Evolutionary conservation across 306 rosid genomes (phyloP).

Genomic region (Corylus heterophylla): DNA sequence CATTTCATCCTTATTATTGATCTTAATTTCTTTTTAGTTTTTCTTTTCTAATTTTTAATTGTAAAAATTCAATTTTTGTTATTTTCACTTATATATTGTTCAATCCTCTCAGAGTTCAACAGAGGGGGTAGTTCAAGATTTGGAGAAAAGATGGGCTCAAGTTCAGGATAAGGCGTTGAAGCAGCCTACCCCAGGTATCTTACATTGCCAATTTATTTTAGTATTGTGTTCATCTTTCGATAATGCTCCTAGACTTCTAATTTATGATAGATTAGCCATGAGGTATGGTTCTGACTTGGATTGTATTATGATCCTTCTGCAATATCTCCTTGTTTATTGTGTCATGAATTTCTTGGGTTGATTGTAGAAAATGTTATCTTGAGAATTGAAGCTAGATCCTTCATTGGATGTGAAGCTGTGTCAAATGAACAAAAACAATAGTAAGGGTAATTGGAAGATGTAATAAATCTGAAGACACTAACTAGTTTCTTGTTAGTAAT

Average conservation of each 20-base stretch:
- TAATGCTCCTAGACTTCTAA: not conserved
- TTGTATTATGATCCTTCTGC: not conserved
- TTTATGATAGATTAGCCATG: not conserved
- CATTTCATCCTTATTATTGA: slow-evolving; percentile 22
- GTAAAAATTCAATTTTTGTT: not conserved
- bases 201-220: not conserved
- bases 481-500: not conserved
- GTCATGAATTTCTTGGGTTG: not conserved
- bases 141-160: slow-evolving; percentile 69
- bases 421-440: too few relatives aligned
- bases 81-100: slow-evolving; percentile 5
- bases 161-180: slow-evolving; percentile 66
- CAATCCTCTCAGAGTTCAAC: slow-evolving; percentile 52
- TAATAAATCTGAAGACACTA: not conserved
- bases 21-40: slow-evolving; percentile 7
- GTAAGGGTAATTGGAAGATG: not conserved
- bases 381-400: not conserved
- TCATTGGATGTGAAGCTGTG: not conserved
- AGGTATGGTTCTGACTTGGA: not conserved
- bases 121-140: slow-evolving; percentile 54
- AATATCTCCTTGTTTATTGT: too few relatives aligned
- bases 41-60: not conserved
- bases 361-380: not conserved
- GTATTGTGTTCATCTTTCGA: not conserved
- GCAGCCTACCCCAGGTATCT: slow-evolving; percentile 82